Base-by-base conservation (phyloP, 2,329 filamentous ascomycete species). In the Scedosporium boydii region DNA sequence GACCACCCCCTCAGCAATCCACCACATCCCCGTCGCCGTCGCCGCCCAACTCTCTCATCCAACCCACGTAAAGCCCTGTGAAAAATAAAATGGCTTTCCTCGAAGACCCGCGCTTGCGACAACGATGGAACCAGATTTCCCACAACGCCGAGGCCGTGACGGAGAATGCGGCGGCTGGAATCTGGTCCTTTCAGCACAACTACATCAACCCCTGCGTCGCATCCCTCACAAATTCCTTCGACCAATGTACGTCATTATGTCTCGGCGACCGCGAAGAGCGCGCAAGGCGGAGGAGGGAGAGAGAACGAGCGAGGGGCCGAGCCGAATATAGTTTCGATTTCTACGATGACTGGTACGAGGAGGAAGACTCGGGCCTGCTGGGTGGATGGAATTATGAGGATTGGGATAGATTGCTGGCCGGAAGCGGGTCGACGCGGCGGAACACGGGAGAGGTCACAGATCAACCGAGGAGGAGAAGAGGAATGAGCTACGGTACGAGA, bases 291-390 rank as follows among this genome's bases (percentile, higher is more conserved):
- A 76, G 79, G 56, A 80, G 87, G 65, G 86, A 91, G 69, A 83
- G 88, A 55, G 82, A 83, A 21, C 78, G 82, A 7, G 77, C 78
- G 26, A 75, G 77, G 64, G 85, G 84, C 2, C 75, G 86, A 60
- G 89, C 92, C 29, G 93, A 97, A 75, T 85, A 89, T 69, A 93
- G 85, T 70, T 98, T 98, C 72, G 93, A 97, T 74, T 98, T 98
- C 73, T 98, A 98, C 77, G 93, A 97, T 74, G 93, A 97, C 74
- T 98, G 93, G 93, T 91, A 96, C 65, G 80, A 83, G 62, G 82
- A 84, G 58, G 78, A 81, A 61, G 74, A 76, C 34, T 82, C 83
- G 62, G 70, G 70, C 34, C 79, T 62, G 2, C 62, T 66, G 4
- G 64, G 64, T 27, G 78, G 59, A 60, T 96, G 91, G 90, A 87